These are phyloP conservation scores for Fusarium fujikuroi DNA, from an alignment of 2,329 filamentous ascomycete species.

Conservation along the genomic window DNA sequence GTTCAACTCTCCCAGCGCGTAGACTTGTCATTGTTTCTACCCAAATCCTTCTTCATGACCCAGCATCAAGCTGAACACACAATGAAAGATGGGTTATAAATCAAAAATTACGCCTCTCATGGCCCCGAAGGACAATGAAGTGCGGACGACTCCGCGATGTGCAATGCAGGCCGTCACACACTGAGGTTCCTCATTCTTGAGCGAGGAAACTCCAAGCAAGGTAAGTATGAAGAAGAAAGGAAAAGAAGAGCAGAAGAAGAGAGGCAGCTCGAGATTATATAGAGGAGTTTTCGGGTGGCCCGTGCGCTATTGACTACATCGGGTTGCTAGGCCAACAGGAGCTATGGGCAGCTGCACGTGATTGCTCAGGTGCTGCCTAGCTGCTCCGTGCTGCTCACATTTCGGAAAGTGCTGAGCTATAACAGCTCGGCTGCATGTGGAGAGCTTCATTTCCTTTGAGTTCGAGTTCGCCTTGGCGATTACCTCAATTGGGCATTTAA, in stretches of 20 bases:
- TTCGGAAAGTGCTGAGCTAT: not conserved
- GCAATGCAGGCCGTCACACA: slow-evolving; percentile 64
- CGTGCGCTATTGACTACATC: slow-evolving; percentile 13
- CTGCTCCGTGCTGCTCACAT: not conserved
- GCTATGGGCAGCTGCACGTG: not conserved
- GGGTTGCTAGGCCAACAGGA: not conserved
- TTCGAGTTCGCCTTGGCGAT: slow-evolving; percentile 4
- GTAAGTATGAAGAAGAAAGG: slow-evolving; percentile 64
- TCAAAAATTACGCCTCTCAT: slow-evolving; percentile 66
- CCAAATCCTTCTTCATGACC: slow-evolving; percentile 41
- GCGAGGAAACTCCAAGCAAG: slow-evolving; percentile 57
- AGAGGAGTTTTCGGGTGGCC: not conserved
- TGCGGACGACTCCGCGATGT: slow-evolving; percentile 62
- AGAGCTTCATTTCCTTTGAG: slow-evolving; percentile 15
- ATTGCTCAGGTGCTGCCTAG: not conserved
- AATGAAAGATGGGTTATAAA: slow-evolving; percentile 56
- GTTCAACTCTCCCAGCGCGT: not conserved
- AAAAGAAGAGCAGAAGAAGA: slow-evolving; percentile 44
- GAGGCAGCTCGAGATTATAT: slow-evolving; percentile 45
- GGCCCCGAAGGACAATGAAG: slow-evolving; percentile 66
- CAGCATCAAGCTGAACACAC: slow-evolving; percentile 50
- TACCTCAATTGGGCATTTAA: not conserved
- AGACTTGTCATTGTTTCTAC: accelerated
- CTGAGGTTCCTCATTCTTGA: slow-evolving; percentile 59
- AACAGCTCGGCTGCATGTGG: slow-evolving; percentile 1